Evolutionary conservation across 768 basidiomycete species (phyloP).

Genomic region (Pilatotrama ljubarskyi): DNA sequence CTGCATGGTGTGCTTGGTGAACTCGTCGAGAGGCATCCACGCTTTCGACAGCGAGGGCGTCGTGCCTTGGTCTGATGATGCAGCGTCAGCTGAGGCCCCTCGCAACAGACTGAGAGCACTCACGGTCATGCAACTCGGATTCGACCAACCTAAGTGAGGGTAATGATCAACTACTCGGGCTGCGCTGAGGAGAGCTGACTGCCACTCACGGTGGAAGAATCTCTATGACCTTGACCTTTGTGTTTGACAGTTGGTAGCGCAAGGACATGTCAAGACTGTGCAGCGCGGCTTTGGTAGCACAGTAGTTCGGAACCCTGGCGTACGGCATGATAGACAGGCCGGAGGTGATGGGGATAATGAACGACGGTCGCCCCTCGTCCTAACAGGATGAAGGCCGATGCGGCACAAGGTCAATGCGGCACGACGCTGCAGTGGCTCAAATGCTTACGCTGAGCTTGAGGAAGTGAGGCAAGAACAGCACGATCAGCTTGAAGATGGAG

Average conservation of each 20-base stretch:
- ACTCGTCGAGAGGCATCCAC: slow-evolving; percentile 57
- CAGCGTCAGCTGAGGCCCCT: background rate
- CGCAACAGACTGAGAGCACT: slow-evolving; percentile 13
- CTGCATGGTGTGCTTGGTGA: slow-evolving; percentile 40
- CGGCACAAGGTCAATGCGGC: no score
- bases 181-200: no score
- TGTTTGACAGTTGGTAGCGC: slow-evolving; percentile 45
- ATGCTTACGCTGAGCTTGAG: slow-evolving; percentile 52
- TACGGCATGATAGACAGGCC: slow-evolving; percentile 49
- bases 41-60: slow-evolving; percentile 47
- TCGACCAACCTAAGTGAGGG: slow-evolving; percentile 49
- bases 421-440: background rate
- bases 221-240: slow-evolving; percentile 55
- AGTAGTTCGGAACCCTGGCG: slow-evolving; percentile 48
- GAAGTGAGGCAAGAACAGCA: slow-evolving; percentile 55
- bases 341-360: slow-evolving; percentile 54
- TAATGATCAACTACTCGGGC: background rate
- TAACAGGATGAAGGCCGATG: slow-evolving; percentile 22
- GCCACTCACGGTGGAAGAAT: slow-evolving; percentile 57
- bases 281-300: slow-evolving; percentile 58
- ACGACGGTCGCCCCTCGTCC: slow-evolving; percentile 47
- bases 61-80: slow-evolving; percentile 48
- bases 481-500: slow-evolving; percentile 48
- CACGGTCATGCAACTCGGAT: slow-evolving; percentile 62
- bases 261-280: slow-evolving; percentile 53